Conservation (phyloP, 164 flowering plant species). For the Chimonanthus praecox region DNA sequence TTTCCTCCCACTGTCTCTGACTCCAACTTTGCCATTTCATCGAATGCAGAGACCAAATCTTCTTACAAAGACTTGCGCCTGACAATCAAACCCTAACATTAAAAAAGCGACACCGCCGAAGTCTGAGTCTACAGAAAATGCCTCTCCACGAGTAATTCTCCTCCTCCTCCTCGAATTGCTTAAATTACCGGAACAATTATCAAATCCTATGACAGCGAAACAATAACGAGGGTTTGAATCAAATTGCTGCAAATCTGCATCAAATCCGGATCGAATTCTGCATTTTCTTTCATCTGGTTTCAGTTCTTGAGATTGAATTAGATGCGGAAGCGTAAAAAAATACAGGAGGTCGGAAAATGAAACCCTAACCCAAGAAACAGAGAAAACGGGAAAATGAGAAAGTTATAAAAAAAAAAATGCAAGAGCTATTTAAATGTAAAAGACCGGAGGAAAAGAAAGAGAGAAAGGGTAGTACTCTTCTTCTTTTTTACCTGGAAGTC, state of each 20-base stretch:
- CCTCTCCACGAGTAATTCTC: neutral
- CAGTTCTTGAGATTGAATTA: neutral
- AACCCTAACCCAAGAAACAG: neutral
- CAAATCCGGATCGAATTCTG: neutral
- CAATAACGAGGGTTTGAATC: neutral
- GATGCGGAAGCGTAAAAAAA: too few relatives aligned
- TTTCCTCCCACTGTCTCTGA: neutral
- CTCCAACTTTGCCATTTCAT: conserved; percentile 18
- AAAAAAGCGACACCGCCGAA: neutral
- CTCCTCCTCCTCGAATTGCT: neutral
- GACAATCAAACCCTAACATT: neutral
- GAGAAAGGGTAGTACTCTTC: too few relatives aligned
- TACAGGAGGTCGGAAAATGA: neutral
- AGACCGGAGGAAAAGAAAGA: too few relatives aligned
- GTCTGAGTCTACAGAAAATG: neutral
- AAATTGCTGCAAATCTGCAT: neutral
- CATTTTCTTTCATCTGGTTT: neutral
- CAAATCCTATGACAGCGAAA: neutral
- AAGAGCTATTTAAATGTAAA: too few relatives aligned
- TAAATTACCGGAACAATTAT: neutral
- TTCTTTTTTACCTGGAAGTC: too few relatives aligned
- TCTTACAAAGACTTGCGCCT: neutral
- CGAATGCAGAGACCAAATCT: conserved; percentile 7
- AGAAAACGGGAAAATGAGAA: neutral
- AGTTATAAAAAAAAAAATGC: too few relatives aligned